Evolutionary conservation across 345 rosid genomes (phyloP).

Genomic region (Melaleuca alternifolia): DNA sequence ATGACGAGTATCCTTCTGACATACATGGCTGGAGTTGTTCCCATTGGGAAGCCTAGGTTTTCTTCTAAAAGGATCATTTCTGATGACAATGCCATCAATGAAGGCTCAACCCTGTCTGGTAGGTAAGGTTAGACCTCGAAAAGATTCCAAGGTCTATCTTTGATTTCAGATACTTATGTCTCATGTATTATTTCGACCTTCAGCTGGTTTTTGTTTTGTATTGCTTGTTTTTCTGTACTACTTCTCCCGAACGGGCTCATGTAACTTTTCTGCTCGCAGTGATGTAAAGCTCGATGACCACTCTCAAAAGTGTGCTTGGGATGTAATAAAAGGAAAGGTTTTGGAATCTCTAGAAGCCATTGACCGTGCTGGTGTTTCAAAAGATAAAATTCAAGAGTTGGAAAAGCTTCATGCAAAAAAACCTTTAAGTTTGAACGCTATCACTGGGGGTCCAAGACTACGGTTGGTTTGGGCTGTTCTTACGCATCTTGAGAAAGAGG

Average conservation of each 20-base stretch:
- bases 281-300: constrained; percentile 26
- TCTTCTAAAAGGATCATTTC: constrained; percentile 14
- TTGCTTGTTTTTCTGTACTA: background rate
- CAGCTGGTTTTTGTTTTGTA: background rate
- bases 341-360: constrained; percentile 51
- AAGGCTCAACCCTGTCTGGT: constrained; percentile 57
- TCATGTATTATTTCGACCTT: background rate
- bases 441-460: constrained; percentile 60
- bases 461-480: constrained; percentile 68
- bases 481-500: constrained; percentile 72
- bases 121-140: constrained; percentile 71
- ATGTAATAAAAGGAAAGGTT: constrained; percentile 54
- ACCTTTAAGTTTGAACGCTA: constrained; percentile 54
- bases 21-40: constrained; percentile 76
- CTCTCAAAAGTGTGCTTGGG: constrained; percentile 38
- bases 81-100: constrained; percentile 14
- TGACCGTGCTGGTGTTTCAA: constrained; percentile 26
- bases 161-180: background rate
- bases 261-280: constrained; percentile 14
- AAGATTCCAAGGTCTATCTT: background rate
- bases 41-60: constrained; percentile 27
- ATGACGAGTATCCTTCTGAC: constrained; percentile 65
- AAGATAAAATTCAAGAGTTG: constrained; percentile 26
- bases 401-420: constrained; percentile 34
- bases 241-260: background rate